phyloP scores from a whole-genome alignment of 208 protist species.

The Endotrypanum monterogeii region DNA sequence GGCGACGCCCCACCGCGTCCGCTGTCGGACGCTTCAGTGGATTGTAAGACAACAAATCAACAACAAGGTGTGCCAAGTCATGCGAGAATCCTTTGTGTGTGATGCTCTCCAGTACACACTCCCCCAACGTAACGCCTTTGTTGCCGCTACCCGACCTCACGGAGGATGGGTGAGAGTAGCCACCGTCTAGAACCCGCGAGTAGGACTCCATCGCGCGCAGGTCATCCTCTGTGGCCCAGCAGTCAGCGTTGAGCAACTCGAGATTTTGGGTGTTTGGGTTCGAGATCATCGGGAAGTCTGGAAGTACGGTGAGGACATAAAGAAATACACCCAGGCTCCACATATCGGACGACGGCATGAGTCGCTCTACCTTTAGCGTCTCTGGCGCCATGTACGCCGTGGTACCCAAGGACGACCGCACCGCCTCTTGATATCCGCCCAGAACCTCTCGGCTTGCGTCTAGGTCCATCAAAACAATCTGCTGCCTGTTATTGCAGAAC shows the following conservation, averaged over 20 bases:
- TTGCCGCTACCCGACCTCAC: conserved; percentile 2
- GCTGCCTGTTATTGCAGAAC: conserved; percentile 50
- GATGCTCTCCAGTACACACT: conserved; percentile 49
- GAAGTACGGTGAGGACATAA: conserved; percentile 73
- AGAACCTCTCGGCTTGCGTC: conserved; percentile 64
- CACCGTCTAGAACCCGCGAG: conserved; percentile 24
- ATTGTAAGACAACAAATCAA: conserved; percentile 62
- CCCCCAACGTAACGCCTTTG: conserved; percentile 31
- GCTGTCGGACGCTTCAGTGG: conserved; percentile 56
- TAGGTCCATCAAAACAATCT: conserved; percentile 81
- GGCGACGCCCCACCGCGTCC: conserved; percentile 28
- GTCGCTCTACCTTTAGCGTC: conserved; percentile 49
- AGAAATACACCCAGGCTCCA: conserved; percentile 82
- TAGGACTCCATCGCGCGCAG: conserved; percentile 39
- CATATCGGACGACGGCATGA: conserved; percentile 82
- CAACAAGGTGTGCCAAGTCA: conserved; percentile 48
- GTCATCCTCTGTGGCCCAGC: conserved; percentile 61
- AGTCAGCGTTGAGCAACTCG: conserved; percentile 58
- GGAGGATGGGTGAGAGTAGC: not conserved
- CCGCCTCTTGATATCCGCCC: conserved; percentile 26
- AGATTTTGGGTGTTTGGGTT: conserved; percentile 51
- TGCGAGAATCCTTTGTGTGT: conserved; percentile 48
- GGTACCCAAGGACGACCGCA: conserved; percentile 47
- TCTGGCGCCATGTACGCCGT: conserved; percentile 80
- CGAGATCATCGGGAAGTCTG: conserved; percentile 75